Evolutionary conservation across 805 yeast species (phyloP), one percentile per base, ranked within the genome.

Genomic region (Starmerella etchellsii): DNA sequence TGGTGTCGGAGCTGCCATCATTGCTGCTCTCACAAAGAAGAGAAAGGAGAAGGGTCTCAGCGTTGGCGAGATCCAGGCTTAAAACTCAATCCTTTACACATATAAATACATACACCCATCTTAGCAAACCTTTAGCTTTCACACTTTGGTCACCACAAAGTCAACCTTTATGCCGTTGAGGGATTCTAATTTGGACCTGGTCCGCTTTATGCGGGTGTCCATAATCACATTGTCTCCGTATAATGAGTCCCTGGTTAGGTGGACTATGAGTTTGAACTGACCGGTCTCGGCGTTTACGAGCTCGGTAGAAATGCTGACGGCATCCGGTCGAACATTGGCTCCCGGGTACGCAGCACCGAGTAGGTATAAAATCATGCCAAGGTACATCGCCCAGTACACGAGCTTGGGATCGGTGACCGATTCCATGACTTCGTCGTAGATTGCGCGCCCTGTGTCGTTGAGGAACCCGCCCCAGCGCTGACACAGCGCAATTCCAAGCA

Each of bases 1-100:
- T 29, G 97, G 97, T 68, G 95, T 83, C 36, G 98, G 98, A 60
- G 98, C 98, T 42, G 98, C 97, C 39, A 73, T 88, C 55, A 88
- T 91, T 65, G 97, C 98, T 41, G 96, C 97, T 33, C 73, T 88
- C 63, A 80, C 97, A 43, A 74, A 80, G 62, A 70, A 74, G 61
- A 78, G 98, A 68, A 68, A 78, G 56, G 69, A 66, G 50, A 68
- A 72, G 46, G 88, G 88, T 11, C 52, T 56, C 19, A 55, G 61
- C 25, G 61, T 60, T 23, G 64, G 64, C 21, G 49, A 51, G 40
- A 16, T 6, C 5, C 15, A 20, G 16, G 10, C 8, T 7, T 15
- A 11, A 30, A 30, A n/a, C 7, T 23, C 7, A 23, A 10, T 16
- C 14, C 5, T 30, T 7, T 7, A 30, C n/a, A 7, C 7, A 16